These are phyloP conservation scores for Epichloe bromicola DNA, from an alignment of 2,329 filamentous ascomycete species.

Conservation along the genomic window DNA sequence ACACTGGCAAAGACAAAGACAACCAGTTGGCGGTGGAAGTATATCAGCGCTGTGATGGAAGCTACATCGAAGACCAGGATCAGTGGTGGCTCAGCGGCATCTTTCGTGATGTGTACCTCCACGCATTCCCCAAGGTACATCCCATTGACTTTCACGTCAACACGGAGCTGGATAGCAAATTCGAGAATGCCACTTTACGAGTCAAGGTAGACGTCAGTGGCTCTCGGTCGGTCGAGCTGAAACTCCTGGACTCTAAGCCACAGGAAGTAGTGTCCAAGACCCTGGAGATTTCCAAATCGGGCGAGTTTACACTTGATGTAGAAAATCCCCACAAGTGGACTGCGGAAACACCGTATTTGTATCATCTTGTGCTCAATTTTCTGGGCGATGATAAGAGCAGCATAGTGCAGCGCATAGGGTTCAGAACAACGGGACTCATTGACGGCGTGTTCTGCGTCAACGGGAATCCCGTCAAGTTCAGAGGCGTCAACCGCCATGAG, in stretches of 20 bases:
- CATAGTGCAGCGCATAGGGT: constrained; percentile 45
- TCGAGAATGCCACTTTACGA: constrained; percentile 37
- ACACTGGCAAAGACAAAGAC: constrained; percentile 22
- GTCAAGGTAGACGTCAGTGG: constrained; percentile 32
- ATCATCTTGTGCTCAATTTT: constrained; percentile 32
- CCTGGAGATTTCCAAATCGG: constrained; percentile 17
- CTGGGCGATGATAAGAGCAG: constrained; percentile 16
- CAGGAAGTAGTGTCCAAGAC: constrained; percentile 14
- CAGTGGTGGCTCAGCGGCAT: constrained; percentile 59
- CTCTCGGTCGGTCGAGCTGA: constrained; percentile 16
- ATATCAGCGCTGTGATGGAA: constrained; percentile 60
- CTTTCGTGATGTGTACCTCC: constrained; percentile 55
- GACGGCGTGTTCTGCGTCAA: constrained; percentile 52
- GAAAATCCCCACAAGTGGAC: constrained; percentile 50
- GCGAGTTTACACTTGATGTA: constrained; percentile 29
- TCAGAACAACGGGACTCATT: constrained; percentile 48
- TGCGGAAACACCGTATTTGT: constrained; percentile 53
- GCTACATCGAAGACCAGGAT: constrained; percentile 59
- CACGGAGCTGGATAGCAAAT: constrained; percentile 41
- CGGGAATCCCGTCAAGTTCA: constrained; percentile 48
- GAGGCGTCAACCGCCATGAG: constrained; percentile 59
- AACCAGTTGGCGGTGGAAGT: constrained; percentile 54
- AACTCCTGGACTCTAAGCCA: constrained; percentile 23
- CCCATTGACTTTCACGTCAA: constrained; percentile 44
- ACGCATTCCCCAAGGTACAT: constrained; percentile 43